Base-by-base conservation (phyloP, 1,284 basidiomycete species). In the Leccinum fuscescens region DNA sequence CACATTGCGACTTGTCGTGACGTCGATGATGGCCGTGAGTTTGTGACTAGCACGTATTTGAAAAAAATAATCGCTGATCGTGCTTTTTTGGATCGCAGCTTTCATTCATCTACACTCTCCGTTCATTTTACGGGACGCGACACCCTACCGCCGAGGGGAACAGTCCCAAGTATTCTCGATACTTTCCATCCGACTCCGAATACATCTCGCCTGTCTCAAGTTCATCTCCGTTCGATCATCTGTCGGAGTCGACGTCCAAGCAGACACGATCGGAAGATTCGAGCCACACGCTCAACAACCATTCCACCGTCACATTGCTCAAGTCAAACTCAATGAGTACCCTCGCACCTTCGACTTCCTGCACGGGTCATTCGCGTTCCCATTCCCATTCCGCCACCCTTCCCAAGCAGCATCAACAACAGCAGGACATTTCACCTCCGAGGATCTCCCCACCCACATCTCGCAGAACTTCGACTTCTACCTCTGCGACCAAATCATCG, bases 1-100 rank as follows among this genome's bases (percentile, higher is more conserved):
- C 0, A 64, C 80, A 48, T 61, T 82, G 52, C 82, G 88, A 35
- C 69, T 88, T 29, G 65, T 78, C 11, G 55, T 87, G 22, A 89
- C 86, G 2, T 61, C 77, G 35, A 63, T 73, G 17, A 63, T 85
- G 53, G 68, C 82, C 54, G 87, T 89, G 67, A 71, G 86, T 64
- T 14, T 62, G 50, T 54, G 51, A 7, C 6, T 49, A 55, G 5
- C n/a, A 17, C 9, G 14, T 15, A 31, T 50, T 37, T 48, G 14
- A 35, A 52, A 8, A 35, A 24, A 11, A 54, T 24, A 12, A 12
- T 57, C 70, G 11, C 24, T 49, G 48, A 49, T 48, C 46, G 48
- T 12, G 71, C 33, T 12, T 6, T 55, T 24, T 29, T 44, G 52
- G 42, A 15, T 61, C 55, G 59, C 66, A 83, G 81, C 60, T 72